Percentiles rank a stretch among this genome's conserved stretches.
Evolutionary conservation across 225 moss, liverwort and hornwort species (phyloP).

Genomic region (Ulota crispa): DNA sequence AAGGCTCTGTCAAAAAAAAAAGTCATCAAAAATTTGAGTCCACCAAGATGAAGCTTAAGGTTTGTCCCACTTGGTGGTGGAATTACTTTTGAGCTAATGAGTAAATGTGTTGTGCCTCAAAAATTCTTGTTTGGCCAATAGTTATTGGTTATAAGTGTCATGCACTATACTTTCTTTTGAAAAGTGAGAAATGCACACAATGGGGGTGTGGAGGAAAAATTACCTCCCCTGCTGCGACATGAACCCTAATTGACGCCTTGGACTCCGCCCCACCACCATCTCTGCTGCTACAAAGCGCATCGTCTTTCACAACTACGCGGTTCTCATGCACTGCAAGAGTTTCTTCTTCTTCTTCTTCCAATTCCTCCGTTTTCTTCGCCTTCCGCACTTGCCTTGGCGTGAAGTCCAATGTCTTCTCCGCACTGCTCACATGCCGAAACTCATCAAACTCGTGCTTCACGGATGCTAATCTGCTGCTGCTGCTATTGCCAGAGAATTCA

Average conservation of each 20-base stretch:
- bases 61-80: no score
- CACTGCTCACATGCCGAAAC: conserved; percentile 39
- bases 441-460: conserved; percentile 35
- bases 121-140: no score
- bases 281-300: not conserved
- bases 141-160: no score
- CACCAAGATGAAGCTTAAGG: no score
- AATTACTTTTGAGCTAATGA: no score
- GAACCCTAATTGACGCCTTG: not conserved
- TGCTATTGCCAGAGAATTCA: not conserved
- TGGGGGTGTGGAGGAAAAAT: not conserved
- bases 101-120: no score
- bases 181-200: no score
- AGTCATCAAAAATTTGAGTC: no score
- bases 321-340: not conserved
- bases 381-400: not conserved
- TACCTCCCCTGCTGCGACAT: conserved; percentile 25
- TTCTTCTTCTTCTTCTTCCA: not conserved
- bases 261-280: not conserved
- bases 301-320: not conserved
- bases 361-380: not conserved
- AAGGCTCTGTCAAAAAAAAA: no score
- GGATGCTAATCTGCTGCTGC: not conserved
- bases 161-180: no score
- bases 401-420: not conserved